Percentiles rank a stretch among this genome's conserved stretches.
Evolutionary conservation across 805 yeast genomes (phyloP).

Genomic region (Candida sphagnicola): DNA sequence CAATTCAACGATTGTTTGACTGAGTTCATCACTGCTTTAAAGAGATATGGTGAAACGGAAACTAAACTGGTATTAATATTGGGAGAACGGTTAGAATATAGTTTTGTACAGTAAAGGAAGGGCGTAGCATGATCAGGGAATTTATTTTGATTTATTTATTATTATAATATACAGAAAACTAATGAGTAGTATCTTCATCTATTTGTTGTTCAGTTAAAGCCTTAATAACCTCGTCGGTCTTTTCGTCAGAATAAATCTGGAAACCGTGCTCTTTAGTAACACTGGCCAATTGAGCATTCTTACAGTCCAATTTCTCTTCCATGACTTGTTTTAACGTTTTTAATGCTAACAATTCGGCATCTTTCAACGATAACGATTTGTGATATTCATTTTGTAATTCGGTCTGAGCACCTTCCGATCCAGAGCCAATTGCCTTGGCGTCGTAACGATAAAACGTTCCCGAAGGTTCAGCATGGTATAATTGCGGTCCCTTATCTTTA

Average conservation of each 20-base stretch:
- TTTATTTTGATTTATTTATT: background rate
- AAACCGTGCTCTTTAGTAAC: constrained; percentile 87
- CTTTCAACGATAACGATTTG: constrained; percentile 81
- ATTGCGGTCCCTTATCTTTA: constrained; percentile 89
- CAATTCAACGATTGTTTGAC: constrained; percentile 42
- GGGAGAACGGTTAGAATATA: constrained; percentile 38
- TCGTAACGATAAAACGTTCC: constrained; percentile 97
- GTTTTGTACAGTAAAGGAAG: background rate
- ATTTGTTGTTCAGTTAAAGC: constrained; percentile 67
- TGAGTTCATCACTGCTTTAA: constrained; percentile 44
- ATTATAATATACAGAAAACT: background rate
- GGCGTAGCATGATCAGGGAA: background rate
- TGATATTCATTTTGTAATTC: constrained; percentile 97
- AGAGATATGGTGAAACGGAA: constrained; percentile 47
- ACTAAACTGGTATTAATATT: constrained; percentile 42
- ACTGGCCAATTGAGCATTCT: constrained; percentile 91
- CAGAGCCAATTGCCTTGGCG: constrained; percentile 98
- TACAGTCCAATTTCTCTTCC: constrained; percentile 97
- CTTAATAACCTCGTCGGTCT: constrained; percentile 77
- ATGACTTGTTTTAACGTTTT: constrained; percentile 94
- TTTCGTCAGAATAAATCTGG: constrained; percentile 75
- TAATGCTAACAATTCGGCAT: constrained; percentile 86
- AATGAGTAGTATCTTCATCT: constrained; percentile 37
- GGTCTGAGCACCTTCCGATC: constrained; percentile 98
- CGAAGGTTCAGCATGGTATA: constrained; percentile 98